Evolutionary conservation across 371 early-diverging fungal genomes (phyloP).

Genomic region (Rhizopus delemar): DNA sequence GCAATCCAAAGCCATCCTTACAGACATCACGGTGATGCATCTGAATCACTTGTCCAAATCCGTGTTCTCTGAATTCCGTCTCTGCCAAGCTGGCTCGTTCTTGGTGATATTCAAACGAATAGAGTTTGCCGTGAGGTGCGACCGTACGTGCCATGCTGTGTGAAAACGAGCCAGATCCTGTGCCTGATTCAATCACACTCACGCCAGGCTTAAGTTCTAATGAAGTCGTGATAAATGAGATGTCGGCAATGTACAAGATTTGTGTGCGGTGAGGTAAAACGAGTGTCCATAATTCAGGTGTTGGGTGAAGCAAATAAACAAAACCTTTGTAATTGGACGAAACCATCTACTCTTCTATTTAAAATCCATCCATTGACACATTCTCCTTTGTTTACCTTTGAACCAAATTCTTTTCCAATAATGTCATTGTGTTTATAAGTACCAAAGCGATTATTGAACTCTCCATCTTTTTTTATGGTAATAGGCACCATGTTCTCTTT

Average conservation of each 20-base stretch:
- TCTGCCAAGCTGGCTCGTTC: slow-evolving; percentile 72
- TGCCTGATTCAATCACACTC: slow-evolving; percentile 90
- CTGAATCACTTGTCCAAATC: slow-evolving; percentile 64
- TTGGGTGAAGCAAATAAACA: slow-evolving; percentile 88
- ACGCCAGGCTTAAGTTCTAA: slow-evolving; percentile 87
- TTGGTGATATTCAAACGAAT: slow-evolving; percentile 93
- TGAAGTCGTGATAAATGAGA: slow-evolving; percentile 79
- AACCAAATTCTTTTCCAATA: slow-evolving; percentile 83
- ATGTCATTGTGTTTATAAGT: slow-evolving; percentile 76
- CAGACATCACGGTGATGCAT: slow-evolving; percentile 86
- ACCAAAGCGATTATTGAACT: slow-evolving; percentile 78
- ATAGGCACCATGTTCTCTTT: slow-evolving; percentile 69
- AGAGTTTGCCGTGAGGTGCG: slow-evolving; percentile 83
- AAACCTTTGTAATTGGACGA: slow-evolving; percentile 78
- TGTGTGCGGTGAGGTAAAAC: slow-evolving; percentile 94
- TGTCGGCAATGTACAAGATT: slow-evolving; percentile 92
- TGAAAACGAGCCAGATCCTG: slow-evolving; percentile 95
- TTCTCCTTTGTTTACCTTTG: slow-evolving; percentile 52
- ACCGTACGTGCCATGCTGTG: slow-evolving; percentile 90
- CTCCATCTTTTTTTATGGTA: slow-evolving; percentile 55
- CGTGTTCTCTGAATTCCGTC: slow-evolving; percentile 82
- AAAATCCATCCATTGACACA: not conserved
- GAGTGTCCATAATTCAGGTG: slow-evolving; percentile 95
- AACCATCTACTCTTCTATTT: slow-evolving; percentile 45
- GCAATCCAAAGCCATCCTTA: slow-evolving; percentile 84